These are phyloP conservation scores for Golubevia pallescens DNA, from an alignment of 1,284 basidiomycete genomes.

Conservation along the genomic window DNA sequence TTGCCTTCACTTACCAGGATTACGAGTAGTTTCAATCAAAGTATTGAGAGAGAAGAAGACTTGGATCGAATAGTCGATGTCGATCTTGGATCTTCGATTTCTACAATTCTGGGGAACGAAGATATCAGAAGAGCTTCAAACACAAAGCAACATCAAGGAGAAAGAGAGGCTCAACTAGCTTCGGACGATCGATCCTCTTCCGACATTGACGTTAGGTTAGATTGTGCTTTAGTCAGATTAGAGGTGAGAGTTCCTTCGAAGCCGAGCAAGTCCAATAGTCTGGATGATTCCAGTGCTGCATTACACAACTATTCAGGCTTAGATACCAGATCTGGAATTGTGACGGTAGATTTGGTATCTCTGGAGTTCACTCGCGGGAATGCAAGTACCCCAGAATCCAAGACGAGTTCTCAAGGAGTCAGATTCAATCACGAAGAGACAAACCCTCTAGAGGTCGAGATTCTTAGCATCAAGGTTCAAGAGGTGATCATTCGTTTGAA, in stretches of 20 bases:
- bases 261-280: not conserved
- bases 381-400: no score
- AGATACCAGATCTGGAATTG: slow-evolving; percentile 24
- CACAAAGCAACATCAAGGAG: not conserved
- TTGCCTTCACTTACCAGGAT: slow-evolving; percentile 23
- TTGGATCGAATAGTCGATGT: not conserved
- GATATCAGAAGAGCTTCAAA: not conserved
- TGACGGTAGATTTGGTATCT: slow-evolving; percentile 20
- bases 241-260: slow-evolving; percentile 27
- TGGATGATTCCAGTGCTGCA: no score
- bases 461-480: no score
- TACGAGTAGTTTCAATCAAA: slow-evolving; percentile 9
- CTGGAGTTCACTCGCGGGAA: no score
- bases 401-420: no score
- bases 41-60: not conserved
- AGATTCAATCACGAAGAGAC: no score
- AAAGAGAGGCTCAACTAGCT: not conserved
- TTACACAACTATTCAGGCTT: slow-evolving; percentile 12
- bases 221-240: slow-evolving; percentile 19
- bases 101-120: not conserved
- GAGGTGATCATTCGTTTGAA: no score
- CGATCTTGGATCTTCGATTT: not conserved
- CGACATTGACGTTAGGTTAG: not conserved
- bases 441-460: no score
- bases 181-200: not conserved